Evolutionary conservation across 2,329 filamentous ascomycete species (phyloP), one percentile per base, ranked within the genome.

Genomic region (Beauveria sp.): DNA sequence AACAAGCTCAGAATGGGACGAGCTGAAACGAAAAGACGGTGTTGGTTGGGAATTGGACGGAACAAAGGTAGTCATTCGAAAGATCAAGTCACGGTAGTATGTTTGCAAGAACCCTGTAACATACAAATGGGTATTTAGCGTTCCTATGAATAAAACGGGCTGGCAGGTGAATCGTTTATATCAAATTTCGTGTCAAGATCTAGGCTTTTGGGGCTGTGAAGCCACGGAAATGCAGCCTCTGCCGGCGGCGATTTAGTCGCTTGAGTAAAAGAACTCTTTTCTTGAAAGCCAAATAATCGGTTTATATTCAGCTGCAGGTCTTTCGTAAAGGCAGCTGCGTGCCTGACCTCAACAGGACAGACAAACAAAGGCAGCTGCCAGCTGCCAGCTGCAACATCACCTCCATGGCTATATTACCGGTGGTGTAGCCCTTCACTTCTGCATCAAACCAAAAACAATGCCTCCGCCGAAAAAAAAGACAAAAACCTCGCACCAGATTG

Each of bases 41-140:
- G 88, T 97, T 1, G 92, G 92, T 0, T 99, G 94, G 94, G 84
- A 92, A 69, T 77, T 90, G 67, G 86, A 90, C 46, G 87, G 83
- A 5, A 80, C 82, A 48, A 88, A 77, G 68, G 87, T 97, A 37
- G 79, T 92, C n/a, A 93, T 97, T 70, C 83, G 89, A 59, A 82
- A 75, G 69, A 73, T 80, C 20, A 79, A 75, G 69, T 75, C 72
- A 52, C 43, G 56, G 28, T 62, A 59, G 28, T 20, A 10, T 16
- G 5, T 26, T 10, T 18, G 9, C 18, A 22, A 40, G 10, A 10
- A 9, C 18, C 14, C 18, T 20, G n/a, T 44, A 30, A 28, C 7
- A 55, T 46, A 26, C 28, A 24, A 53, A 22, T 22, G 18, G 16
- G 14, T 14, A 28, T 26, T 9, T n/a, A n/a, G 12, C 5, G 1